A percentile compares a stretch with the other conserved stretches of the same genome.
Conservation (phyloP, 306 rosid species). For the Macrotyloma uniflorum region DNA sequence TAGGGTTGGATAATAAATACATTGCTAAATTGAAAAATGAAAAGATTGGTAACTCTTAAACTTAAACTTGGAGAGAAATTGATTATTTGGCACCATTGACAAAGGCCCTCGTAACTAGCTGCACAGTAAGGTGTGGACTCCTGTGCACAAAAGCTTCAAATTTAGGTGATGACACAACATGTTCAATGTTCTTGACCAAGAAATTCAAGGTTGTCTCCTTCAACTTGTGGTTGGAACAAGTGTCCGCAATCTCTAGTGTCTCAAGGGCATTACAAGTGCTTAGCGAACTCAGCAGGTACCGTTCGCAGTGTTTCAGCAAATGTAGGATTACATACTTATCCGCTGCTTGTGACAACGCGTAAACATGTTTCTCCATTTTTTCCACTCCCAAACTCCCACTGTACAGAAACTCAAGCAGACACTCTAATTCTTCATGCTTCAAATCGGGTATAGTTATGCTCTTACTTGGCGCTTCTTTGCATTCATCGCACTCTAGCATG, state of each 20-base stretch:
- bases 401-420: slow-evolving; percentile 73
- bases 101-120: slow-evolving; percentile 64
- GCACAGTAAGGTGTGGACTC: slow-evolving; percentile 74
- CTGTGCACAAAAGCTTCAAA: slow-evolving; percentile 67
- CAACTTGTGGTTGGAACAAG: slow-evolving; percentile 54
- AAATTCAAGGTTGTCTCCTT: slow-evolving; percentile 63
- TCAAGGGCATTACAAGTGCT: slow-evolving; percentile 57
- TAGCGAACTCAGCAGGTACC: slow-evolving; percentile 50
- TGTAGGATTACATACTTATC: slow-evolving; percentile 76
- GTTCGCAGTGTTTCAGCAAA: slow-evolving; percentile 64
- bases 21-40: neutral
- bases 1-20: slow-evolving; percentile 16
- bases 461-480: slow-evolving; percentile 61
- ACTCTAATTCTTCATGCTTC: slow-evolving; percentile 61
- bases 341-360: slow-evolving; percentile 68
- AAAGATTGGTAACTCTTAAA: neutral
- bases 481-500: slow-evolving; percentile 70
- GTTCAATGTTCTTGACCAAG: slow-evolving; percentile 57
- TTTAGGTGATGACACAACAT: slow-evolving; percentile 49
- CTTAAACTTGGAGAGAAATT: neutral
- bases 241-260: slow-evolving; percentile 66
- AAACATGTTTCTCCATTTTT: slow-evolving; percentile 61
- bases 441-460: slow-evolving; percentile 59
- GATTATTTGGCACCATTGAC: slow-evolving; percentile 45
- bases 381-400: slow-evolving; percentile 54